These are phyloP conservation scores for Letharia columbiana DNA, from an alignment of 495 filamentous ascomycete species.

Conservation along the genomic window DNA sequence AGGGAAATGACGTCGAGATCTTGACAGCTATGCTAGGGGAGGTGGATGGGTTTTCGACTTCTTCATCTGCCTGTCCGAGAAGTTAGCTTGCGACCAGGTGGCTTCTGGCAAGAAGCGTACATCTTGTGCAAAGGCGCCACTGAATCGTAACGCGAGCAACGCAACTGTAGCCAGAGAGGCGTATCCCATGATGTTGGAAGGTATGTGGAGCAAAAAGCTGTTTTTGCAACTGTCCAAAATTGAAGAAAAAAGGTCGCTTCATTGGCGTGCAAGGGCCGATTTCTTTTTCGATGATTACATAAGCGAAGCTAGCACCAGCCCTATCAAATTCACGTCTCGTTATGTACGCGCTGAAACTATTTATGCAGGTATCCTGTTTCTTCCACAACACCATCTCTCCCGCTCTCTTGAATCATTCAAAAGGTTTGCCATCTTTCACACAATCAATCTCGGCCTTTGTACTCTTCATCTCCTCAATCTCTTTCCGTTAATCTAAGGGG, in stretches of 20 bases:
- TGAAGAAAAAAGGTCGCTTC: not conserved
- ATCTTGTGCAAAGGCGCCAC: constrained; percentile 40
- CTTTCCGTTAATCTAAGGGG: not conserved
- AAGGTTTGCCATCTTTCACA: not conserved
- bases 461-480: not conserved
- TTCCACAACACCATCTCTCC: not conserved
- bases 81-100: not conserved
- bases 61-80: not conserved
- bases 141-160: constrained; percentile 59
- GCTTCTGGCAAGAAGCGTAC: constrained; percentile 14
- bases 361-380: constrained; percentile 2
- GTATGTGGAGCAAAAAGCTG: not conserved
- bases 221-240: not conserved
- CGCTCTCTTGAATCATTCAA: not conserved
- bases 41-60: not conserved
- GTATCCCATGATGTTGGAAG: constrained; percentile 10
- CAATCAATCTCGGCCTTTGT: not conserved
- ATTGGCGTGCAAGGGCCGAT: not conserved
- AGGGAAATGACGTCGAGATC: constrained; percentile 71
- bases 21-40: constrained; percentile 61
- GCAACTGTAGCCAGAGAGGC: not conserved
- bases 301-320: not conserved
- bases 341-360: not conserved
- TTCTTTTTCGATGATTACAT: not conserved
- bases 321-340: constrained; percentile 2